Percentiles rank a stretch among this genome's conserved stretches.
phyloP scores from a whole-genome alignment of 129 eudicot genomes.

The Flaveria brownii region DNA sequence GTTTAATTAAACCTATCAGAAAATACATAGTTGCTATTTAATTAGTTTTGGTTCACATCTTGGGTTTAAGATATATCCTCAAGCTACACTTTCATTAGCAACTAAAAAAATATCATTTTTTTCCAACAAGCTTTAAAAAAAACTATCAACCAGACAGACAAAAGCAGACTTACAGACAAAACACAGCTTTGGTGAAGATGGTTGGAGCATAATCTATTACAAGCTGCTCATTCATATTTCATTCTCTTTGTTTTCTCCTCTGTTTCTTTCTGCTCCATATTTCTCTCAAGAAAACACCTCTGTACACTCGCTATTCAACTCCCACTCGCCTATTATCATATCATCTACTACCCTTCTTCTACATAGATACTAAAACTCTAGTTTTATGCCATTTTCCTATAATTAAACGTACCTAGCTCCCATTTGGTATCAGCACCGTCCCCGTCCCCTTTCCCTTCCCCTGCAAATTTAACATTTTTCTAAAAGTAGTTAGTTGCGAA shows the following conservation, averaged over 20 bases:
- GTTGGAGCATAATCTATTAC: conserved; percentile 15
- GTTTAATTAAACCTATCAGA: too few species aligned
- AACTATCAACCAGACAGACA: background rate
- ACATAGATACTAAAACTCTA: conserved; percentile 24
- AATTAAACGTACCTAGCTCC: conserved; percentile 18
- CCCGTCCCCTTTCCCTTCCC: conserved; percentile 24
- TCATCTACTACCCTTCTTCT: background rate
- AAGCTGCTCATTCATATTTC: background rate
- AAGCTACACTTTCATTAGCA: too few species aligned
- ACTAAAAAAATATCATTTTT: too few species aligned
- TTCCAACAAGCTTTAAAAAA: background rate
- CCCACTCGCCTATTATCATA: conserved; percentile 9
- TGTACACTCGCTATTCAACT: conserved; percentile 22
- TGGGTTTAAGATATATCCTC: too few species aligned
- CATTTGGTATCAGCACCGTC: background rate
- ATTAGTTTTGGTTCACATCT: too few species aligned
- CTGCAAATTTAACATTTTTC: conserved; percentile 2
- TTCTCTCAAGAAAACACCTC: conserved; percentile 17
- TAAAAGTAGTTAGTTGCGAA: background rate
- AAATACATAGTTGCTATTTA: too few species aligned
- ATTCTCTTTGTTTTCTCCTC: background rate
- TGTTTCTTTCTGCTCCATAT: conserved; percentile 7
- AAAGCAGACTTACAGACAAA: conserved; percentile 1
- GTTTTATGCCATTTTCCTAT: conserved; percentile 10
- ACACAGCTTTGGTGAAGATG: background rate